Evolutionary conservation across 345 rosid genomes (phyloP), one percentile per base, ranked within the genome.

Genomic region (Balakata baccata): DNA sequence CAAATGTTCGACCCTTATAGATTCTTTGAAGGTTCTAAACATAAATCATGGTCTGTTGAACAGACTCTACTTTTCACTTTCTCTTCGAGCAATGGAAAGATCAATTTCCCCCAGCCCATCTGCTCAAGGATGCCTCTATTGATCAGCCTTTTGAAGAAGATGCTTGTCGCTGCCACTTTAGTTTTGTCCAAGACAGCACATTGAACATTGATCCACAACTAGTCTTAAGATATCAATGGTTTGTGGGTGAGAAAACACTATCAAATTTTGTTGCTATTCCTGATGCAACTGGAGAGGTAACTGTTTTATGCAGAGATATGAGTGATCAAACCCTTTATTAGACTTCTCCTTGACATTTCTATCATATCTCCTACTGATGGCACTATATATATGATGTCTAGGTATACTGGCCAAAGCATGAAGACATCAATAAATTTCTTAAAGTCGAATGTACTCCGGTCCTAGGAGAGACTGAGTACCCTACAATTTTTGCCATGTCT

Each of bases 391-490:
- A 34, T 80, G 25, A 57, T 86, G 67, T 37, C 22, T 82, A 94
- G 98, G 95, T 86, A 64, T 94, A 86, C 81, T 90, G 95, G 97
- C 98, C 98, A 74, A 92, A 87, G 86, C 89, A 79, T 80, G 97
- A 80, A 81, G 95, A 94, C 76, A 86, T 94, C 74, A 85, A 79
- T 72, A 92, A 85, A 84, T 76, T 92, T 81, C 83, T 94, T 56
- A 94, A 90, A 81, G 94, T 88, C 70, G 91, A 88, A 79, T 94
- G 98, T 74, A 85, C 83, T 57, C 89, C 94, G 46, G 76, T 83
- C 56, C 69, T 89, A 74, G 97, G 89, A 61, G 91, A 86, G 78
- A 89, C 82, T 23, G 90, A 87, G 64, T 92, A 86, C 84, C 89
- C 95, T 74, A 66, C 92, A 72, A 76, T 94, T 74, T 94, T 85